Evolutionary conservation across 73 alveolate species (phyloP).

Genomic region (Paramecium primaurelia): DNA sequence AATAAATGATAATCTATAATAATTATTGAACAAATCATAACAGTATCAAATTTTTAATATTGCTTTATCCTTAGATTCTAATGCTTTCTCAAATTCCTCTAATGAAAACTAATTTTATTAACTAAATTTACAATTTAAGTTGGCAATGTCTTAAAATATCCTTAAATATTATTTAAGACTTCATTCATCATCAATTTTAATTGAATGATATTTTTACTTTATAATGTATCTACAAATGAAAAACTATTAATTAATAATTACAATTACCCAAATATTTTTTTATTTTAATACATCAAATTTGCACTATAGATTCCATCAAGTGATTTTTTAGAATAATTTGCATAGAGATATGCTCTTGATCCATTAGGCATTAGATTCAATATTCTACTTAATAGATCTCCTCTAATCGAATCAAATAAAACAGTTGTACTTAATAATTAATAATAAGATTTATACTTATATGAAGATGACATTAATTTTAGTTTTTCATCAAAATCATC

Average conservation of each 20-base stretch:
- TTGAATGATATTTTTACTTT: not conserved
- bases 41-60: not conserved
- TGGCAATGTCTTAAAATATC: not conserved
- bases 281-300: not conserved
- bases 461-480: not conserved
- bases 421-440: not conserved
- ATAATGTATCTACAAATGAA: not conserved
- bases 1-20: not conserved
- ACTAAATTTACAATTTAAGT: not conserved
- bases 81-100: not conserved
- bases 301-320: not conserved
- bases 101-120: not conserved
- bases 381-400: not conserved
- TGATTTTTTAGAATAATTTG: not conserved
- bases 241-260: not conserved
- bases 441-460: not conserved
- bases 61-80: not conserved
- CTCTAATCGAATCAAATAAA: not conserved
- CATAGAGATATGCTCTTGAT: not conserved
- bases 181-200: not conserved
- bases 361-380: conserved; percentile 11
- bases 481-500: not conserved
- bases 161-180: not conserved
- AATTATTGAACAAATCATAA: not conserved
- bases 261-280: conserved; percentile 6